These are phyloP conservation scores for Skeletonema menzelii DNA, from an alignment of 108 stramenopile species.

Conservation along the genomic window DNA sequence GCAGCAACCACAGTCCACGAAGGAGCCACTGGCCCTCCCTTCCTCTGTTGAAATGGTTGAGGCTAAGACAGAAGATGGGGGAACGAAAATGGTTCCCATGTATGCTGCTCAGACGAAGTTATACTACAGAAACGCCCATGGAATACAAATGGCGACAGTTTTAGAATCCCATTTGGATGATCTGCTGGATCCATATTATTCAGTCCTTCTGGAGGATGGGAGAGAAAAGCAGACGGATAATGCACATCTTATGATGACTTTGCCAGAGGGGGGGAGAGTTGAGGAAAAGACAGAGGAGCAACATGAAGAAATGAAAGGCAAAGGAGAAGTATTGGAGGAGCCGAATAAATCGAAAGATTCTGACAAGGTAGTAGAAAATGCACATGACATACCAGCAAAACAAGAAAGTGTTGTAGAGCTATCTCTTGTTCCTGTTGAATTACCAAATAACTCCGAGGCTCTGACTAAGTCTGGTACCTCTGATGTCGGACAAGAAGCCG, in stretches of 20 bases:
- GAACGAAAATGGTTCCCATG: conserved; percentile 29
- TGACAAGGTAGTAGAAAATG: neutral
- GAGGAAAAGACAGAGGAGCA: conserved; percentile 3
- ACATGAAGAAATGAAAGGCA: neutral
- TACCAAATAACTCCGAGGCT: neutral
- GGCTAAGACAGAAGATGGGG: conserved; percentile 42
- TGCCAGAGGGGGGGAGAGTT: neutral
- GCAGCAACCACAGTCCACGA: conserved; percentile 5
- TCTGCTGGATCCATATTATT: conserved; percentile 52
- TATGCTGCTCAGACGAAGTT: conserved; percentile 28
- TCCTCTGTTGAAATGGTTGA: conserved; percentile 41
- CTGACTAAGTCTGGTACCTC: neutral
- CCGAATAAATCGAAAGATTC: conserved; percentile 1
- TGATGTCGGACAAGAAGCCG: neutral
- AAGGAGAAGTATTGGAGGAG: neutral
- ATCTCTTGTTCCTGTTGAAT: neutral
- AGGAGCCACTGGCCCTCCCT: conserved; percentile 12
- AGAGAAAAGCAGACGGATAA: conserved; percentile 61
- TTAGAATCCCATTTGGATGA: conserved; percentile 47
- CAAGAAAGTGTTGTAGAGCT: neutral
- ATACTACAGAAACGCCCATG: conserved; percentile 32
- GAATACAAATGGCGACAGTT: conserved; percentile 15
- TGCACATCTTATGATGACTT: conserved; percentile 29
- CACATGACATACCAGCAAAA: neutral
- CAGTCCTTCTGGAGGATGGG: conserved; percentile 41